Evolutionary conservation across 2,329 filamentous ascomycete genomes (phyloP).

Genomic region (Apiospora hydei): DNA sequence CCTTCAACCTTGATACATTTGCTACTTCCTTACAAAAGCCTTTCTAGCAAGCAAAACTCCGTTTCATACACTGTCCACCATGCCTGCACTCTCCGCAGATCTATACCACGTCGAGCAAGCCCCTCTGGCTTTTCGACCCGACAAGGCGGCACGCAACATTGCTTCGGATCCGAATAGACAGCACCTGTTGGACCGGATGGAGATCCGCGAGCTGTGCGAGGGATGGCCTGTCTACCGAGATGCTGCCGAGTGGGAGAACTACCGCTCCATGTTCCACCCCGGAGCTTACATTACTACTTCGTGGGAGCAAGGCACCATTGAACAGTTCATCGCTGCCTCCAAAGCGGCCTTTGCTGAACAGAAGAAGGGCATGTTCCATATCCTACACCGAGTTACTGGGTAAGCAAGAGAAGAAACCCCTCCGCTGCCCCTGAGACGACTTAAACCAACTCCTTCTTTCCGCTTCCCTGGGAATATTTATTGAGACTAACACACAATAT

Average conservation of each 20-base stretch:
- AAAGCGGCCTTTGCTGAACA: slow-evolving; percentile 43
- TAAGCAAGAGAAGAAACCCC: too few species aligned
- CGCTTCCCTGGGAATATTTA: too few species aligned
- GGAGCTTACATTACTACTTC: slow-evolving; percentile 58
- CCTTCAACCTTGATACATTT: neutral
- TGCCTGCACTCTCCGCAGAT: neutral
- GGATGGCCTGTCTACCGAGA: slow-evolving; percentile 39
- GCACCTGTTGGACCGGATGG: neutral
- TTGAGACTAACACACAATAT: too few species aligned
- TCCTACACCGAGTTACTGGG: slow-evolving; percentile 51
- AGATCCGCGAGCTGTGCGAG: neutral
- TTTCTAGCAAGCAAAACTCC: neutral
- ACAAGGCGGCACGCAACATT: neutral
- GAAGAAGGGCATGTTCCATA: slow-evolving; percentile 49
- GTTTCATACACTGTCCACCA: neutral
- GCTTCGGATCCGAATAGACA: neutral
- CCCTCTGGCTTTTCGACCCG: neutral
- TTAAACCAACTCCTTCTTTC: too few species aligned
- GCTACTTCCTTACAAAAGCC: neutral
- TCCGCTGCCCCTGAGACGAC: too few species aligned
- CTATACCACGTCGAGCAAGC: slow-evolving; percentile 5
- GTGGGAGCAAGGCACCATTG: slow-evolving; percentile 52
- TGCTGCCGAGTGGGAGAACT: slow-evolving; percentile 60
- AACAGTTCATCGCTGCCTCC: slow-evolving; percentile 49
- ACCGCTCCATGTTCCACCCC: slow-evolving; percentile 57